These are phyloP conservation scores for Pyrenophora seminiperda DNA, from an alignment of 2,329 filamentous ascomycete genomes.

Conservation along the genomic window DNA sequence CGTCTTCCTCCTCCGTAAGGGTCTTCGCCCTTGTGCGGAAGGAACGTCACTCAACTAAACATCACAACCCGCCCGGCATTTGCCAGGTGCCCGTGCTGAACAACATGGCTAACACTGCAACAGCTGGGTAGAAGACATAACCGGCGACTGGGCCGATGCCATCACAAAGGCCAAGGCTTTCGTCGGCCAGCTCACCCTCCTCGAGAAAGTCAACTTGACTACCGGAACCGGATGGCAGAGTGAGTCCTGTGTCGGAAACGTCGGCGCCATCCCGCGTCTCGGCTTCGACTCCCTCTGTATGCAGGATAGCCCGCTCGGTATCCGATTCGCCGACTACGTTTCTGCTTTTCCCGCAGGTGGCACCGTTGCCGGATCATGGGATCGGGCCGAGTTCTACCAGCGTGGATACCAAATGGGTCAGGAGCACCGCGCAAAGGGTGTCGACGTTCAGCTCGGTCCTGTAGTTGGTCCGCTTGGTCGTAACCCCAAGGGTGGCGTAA, in stretches of 20 bases:
- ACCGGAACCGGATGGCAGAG: constrained; percentile 78
- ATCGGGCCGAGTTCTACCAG: constrained; percentile 70
- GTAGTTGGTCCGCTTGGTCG: constrained; percentile 76
- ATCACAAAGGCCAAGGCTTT: constrained; percentile 77
- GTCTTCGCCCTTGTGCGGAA: constrained; percentile 1
- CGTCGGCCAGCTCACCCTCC: constrained; percentile 79
- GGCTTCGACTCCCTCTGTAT: constrained; percentile 77
- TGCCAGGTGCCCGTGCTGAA: not conserved
- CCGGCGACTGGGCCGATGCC: constrained; percentile 73
- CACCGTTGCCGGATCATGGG: constrained; percentile 83
- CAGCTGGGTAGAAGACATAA: constrained; percentile 72
- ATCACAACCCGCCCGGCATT: not conserved
- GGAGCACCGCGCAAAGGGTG: constrained; percentile 76
- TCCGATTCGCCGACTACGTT: constrained; percentile 78
- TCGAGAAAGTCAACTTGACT: constrained; percentile 93
- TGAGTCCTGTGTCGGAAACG: constrained; percentile 67
- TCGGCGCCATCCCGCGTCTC: constrained; percentile 70
- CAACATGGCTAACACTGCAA: not conserved
- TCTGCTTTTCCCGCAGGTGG: constrained; percentile 81
- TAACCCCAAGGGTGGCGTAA: constrained; percentile 64
- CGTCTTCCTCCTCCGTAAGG: not conserved
- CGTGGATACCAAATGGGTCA: constrained; percentile 75
- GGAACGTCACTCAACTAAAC: not conserved
- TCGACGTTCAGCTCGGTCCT: constrained; percentile 76
- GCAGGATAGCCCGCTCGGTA: constrained; percentile 82